A percentile compares a stretch with the other conserved stretches of the same genome.
Evolutionary conservation across 768 basidiomycete species (phyloP).

Genomic region (Phylloporus rhodoxanthus): DNA sequence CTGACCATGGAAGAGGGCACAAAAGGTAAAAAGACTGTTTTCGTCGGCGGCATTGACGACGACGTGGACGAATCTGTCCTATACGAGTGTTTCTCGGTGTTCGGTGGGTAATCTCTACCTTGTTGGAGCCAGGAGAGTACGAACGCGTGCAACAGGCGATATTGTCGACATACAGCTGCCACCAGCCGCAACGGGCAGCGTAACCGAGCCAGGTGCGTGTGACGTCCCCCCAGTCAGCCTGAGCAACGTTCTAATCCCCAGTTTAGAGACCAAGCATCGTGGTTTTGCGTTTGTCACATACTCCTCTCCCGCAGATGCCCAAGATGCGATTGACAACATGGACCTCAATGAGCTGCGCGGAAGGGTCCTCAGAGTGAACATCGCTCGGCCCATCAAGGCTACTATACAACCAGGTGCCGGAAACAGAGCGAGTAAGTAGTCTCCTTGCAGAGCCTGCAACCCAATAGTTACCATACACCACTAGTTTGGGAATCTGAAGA

Average conservation of each 20-base stretch:
- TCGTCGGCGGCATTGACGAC: constrained; percentile 77
- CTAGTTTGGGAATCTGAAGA: constrained; percentile 96
- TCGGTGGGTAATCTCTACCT: constrained; percentile 51
- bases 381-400: constrained; percentile 78
- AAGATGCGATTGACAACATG: constrained; percentile 99
- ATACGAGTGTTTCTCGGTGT: constrained; percentile 77
- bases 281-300: constrained; percentile 95
- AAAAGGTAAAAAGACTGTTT: constrained; percentile 80
- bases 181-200: constrained; percentile 64
- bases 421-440: constrained; percentile 67
- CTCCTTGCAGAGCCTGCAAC: constrained; percentile 1
- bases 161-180: constrained; percentile 90
- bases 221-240: background rate
- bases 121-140: background rate
- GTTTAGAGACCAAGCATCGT: constrained; percentile 70
- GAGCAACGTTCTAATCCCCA: constrained; percentile 1
- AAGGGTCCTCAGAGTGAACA: constrained; percentile 72
- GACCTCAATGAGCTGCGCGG: constrained; percentile 86
- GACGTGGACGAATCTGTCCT: constrained; percentile 76
- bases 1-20: constrained; percentile 70
- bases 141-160: constrained; percentile 54
- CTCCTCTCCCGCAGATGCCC: constrained; percentile 72
- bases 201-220: constrained; percentile 49
- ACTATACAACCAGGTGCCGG: constrained; percentile 54
- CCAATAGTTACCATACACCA: constrained; percentile 1